phyloP scores from a whole-genome alignment of 2,329 filamentous ascomycete species.

The Aspergillus quadricinctus region DNA sequence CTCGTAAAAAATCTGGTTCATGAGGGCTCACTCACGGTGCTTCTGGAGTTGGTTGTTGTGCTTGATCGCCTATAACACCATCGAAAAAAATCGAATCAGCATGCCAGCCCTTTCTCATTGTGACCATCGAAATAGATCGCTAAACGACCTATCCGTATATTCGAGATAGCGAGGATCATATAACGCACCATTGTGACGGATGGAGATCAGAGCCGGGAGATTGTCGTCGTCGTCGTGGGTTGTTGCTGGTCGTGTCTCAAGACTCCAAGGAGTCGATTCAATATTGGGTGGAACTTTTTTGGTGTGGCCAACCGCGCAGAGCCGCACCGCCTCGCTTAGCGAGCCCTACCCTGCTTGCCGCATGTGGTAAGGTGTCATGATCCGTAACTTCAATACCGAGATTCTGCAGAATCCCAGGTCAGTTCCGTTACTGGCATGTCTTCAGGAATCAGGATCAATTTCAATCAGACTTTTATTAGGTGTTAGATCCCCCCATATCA shows the following conservation, averaged over 20 bases:
- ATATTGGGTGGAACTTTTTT: conserved; percentile 39
- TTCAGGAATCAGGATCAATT: background rate
- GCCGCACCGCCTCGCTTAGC: conserved; percentile 42
- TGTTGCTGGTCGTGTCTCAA: conserved; percentile 46
- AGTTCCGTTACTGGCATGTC: background rate
- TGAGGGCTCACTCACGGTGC: conserved; percentile 66
- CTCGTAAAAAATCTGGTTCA: conserved; percentile 3
- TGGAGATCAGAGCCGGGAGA: conserved; percentile 48
- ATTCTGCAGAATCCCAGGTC: background rate
- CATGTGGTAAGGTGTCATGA: conserved; percentile 21
- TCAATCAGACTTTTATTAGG: background rate
- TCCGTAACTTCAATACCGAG: background rate
- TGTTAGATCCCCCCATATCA: background rate
- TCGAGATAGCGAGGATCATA: conserved; percentile 14
- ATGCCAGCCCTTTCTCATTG: conserved; percentile 5
- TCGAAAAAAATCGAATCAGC: conserved; percentile 23
- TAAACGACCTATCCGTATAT: conserved; percentile 7
- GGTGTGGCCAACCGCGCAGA: conserved; percentile 38
- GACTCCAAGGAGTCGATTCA: conserved; percentile 32
- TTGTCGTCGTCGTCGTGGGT: conserved; percentile 39
- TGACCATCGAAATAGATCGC: conserved; percentile 1
- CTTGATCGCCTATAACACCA: conserved; percentile 77
- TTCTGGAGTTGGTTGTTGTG: conserved; percentile 98
- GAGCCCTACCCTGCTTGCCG: conserved; percentile 36
- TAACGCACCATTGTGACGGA: conserved; percentile 49